A percentile compares a stretch with the other conserved stretches of the same genome.
phyloP scores from a whole-genome alignment of 768 basidiomycete genomes.

The Phanerochaete carnosa region DNA sequence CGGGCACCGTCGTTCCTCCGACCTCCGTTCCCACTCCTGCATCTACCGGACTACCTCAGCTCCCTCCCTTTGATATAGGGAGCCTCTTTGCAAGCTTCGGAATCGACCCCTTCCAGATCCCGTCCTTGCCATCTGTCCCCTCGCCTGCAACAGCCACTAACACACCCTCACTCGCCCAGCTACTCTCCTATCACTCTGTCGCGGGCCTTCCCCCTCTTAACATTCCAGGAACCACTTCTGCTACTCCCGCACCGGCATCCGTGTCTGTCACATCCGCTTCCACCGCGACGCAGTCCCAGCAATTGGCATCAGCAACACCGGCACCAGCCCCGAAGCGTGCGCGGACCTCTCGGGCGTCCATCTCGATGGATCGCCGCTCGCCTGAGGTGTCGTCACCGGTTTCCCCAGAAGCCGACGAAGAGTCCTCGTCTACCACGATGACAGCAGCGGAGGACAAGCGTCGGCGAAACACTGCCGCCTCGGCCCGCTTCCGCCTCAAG shows the following conservation, averaged over 20 bases:
- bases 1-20: constrained; percentile 39
- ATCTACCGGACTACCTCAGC: constrained; percentile 19
- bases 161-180: constrained; percentile 64
- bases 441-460: constrained; percentile 84
- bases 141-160: constrained; percentile 27
- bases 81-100: constrained; percentile 34
- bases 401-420: constrained; percentile 26
- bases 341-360: constrained; percentile 33
- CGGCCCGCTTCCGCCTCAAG: constrained; percentile 90
- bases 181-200: constrained; percentile 59
- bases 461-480: constrained; percentile 90
- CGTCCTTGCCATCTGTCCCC: constrained; percentile 21
- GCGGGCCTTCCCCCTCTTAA: constrained; percentile 20
- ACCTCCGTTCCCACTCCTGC: constrained; percentile 12
- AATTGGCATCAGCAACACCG: constrained; percentile 25
- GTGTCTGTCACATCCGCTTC: constrained; percentile 12
- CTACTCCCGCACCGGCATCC: constrained; percentile 9
- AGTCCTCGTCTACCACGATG: constrained; percentile 25
- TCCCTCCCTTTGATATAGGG: constrained; percentile 42
- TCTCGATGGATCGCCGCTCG: constrained; percentile 15
- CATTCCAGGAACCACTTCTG: constrained; percentile 17
- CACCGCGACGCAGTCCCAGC: constrained; percentile 11
- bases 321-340: constrained; percentile 48
- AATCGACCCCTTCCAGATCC: constrained; percentile 41
- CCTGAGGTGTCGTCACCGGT: constrained; percentile 28